These are phyloP conservation scores for Termitomyces sp. DNA, from an alignment of 768 basidiomycete genomes.

Conservation along the genomic window DNA sequence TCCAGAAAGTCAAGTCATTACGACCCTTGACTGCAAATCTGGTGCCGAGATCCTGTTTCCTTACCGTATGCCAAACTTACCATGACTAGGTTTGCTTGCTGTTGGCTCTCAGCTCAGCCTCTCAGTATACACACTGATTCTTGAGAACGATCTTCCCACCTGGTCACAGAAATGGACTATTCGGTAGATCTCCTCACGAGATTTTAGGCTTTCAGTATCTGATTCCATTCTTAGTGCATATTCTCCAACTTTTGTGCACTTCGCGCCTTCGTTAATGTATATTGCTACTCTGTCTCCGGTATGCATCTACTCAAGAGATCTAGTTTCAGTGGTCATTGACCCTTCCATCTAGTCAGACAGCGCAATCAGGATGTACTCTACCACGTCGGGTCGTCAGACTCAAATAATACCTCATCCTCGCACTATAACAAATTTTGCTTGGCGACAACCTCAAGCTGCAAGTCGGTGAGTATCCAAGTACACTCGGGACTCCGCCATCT, in stretches of 20 bases:
- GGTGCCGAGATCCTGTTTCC: constrained; percentile 39
- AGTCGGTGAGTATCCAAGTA: constrained; percentile 40
- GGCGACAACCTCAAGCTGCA: constrained; percentile 68
- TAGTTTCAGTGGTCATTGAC: background rate
- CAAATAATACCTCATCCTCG: constrained; percentile 74
- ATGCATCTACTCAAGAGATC: constrained; percentile 17
- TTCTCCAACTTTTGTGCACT: constrained; percentile 50
- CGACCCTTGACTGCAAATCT: constrained; percentile 68
- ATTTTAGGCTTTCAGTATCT: background rate
- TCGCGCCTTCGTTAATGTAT: constrained; percentile 75
- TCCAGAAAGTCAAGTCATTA: constrained; percentile 49
- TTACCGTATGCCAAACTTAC: constrained; percentile 21
- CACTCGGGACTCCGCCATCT: background rate
- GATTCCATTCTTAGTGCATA: constrained; percentile 33
- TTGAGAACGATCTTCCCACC: constrained; percentile 79
- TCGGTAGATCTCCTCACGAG: constrained; percentile 37
- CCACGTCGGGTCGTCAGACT: constrained; percentile 64
- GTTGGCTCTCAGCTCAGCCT: constrained; percentile 59
- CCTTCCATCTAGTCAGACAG: constrained; percentile 44
- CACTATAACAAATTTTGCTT: constrained; percentile 63
- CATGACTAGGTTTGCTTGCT: constrained; percentile 63
- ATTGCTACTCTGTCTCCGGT: constrained; percentile 66
- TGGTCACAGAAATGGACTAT: constrained; percentile 81
- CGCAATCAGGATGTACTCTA: constrained; percentile 63
- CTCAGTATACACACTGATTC: constrained; percentile 71